A percentile compares a stretch with the other conserved stretches of the same genome.
These are phyloP conservation scores for Talaromyces sp. DNA, from an alignment of 2,329 filamentous ascomycete genomes.

Conservation along the genomic window DNA sequence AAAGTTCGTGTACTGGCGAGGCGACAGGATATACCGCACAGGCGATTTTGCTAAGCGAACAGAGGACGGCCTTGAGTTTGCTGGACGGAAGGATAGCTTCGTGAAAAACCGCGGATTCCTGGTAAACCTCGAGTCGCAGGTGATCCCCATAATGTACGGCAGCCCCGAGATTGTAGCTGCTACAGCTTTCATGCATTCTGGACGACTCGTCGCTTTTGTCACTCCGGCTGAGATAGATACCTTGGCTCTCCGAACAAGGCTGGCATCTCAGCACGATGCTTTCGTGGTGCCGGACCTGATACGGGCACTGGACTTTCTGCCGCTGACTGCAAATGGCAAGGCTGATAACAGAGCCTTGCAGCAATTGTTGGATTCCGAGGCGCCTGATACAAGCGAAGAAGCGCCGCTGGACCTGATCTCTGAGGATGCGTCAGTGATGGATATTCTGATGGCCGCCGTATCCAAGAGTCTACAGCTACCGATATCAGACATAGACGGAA, in stretches of 20 bases:
- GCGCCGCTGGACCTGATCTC: neutral
- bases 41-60: neutral
- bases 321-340: constrained; percentile 1
- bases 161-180: neutral
- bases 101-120: constrained; percentile 34
- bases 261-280: neutral
- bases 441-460: neutral
- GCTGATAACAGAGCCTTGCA: neutral
- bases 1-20: neutral
- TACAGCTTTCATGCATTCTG: neutral
- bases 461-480: neutral
- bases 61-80: constrained; percentile 16
- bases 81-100: constrained; percentile 24
- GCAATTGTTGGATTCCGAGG: neutral
- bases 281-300: constrained; percentile 1
- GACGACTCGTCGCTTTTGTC: neutral
- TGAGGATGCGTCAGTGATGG: neutral
- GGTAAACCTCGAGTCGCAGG: constrained; percentile 31
- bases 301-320: neutral
- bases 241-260: neutral
- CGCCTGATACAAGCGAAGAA: neutral
- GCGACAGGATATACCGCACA: neutral
- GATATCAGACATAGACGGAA: neutral
- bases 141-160: constrained; percentile 21
- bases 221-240: neutral